phyloP scores from a whole-genome alignment of 140 eudicot species.

The Oenanthe javanica region DNA sequence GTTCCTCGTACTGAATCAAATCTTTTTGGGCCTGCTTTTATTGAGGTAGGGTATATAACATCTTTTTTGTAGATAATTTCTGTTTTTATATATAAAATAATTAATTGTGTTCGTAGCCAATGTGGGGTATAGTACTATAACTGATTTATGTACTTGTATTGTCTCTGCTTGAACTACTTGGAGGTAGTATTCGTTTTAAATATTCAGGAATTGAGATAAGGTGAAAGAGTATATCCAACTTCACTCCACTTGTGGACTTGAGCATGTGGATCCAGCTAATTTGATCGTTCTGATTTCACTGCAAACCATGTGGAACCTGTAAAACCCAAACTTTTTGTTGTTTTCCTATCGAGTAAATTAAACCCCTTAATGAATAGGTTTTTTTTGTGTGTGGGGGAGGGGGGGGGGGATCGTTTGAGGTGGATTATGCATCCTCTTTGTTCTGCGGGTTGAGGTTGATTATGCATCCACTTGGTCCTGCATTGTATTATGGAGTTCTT shows the following conservation, averaged over 20 bases:
- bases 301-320: background rate
- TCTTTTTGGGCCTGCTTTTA: conserved; percentile 70
- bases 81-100: background rate
- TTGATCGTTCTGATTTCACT: background rate
- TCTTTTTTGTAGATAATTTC: background rate
- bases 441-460: no score
- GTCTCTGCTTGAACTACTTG: background rate
- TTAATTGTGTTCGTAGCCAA: background rate
- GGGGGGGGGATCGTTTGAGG: background rate
- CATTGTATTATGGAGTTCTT: background rate
- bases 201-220: background rate
- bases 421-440: no score
- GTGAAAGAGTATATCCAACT: background rate
- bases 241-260: background rate
- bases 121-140: background rate
- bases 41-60: conserved; percentile 53
- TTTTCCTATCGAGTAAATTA: background rate
- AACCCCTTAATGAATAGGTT: background rate
- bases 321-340: background rate
- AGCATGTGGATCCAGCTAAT: background rate
- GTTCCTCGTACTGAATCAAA: conserved; percentile 54
- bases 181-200: background rate
- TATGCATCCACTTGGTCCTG: background rate
- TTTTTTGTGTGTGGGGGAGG: background rate
- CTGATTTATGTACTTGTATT: background rate